These are phyloP conservation scores for Peltaster fructicola DNA, from an alignment of 2,329 filamentous ascomycete species.

Conservation along the genomic window DNA sequence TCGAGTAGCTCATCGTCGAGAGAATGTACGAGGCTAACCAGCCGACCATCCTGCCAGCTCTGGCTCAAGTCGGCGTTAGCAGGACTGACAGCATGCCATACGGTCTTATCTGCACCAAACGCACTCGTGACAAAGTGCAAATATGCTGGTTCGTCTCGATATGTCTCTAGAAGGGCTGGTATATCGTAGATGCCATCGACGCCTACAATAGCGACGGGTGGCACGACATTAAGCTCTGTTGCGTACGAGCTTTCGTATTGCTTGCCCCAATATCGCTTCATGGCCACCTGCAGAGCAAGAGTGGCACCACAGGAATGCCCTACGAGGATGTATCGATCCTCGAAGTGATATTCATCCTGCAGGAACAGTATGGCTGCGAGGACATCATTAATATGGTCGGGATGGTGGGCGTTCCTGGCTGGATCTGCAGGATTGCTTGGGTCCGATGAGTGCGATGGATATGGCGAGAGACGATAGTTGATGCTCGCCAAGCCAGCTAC, in stretches of 20 bases:
- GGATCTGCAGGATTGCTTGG: conserved; percentile 30
- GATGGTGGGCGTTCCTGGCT: conserved; percentile 34
- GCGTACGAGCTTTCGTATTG: conserved; percentile 13
- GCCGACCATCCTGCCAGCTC: conserved; percentile 22
- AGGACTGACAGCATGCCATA: conserved; percentile 42
- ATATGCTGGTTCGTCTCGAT: conserved; percentile 35
- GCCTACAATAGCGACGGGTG: conserved; percentile 38
- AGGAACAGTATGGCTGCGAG: conserved; percentile 34
- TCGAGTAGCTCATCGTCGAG: conserved; percentile 32
- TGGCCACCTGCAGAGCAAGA: conserved; percentile 43
- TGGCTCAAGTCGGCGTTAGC: conserved; percentile 26
- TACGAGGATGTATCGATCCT: conserved; percentile 33
- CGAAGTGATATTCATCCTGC: conserved; percentile 27
- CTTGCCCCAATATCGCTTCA: conserved; percentile 23
- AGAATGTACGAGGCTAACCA: conserved; percentile 29
- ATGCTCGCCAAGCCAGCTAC: conserved; percentile 47
- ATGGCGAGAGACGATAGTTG: conserved; percentile 45
- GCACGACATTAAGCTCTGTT: conserved; percentile 12
- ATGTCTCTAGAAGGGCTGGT: conserved; percentile 28
- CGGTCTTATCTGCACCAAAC: conserved; percentile 35
- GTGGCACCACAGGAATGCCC: conserved; percentile 49
- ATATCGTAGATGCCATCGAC: conserved; percentile 53
- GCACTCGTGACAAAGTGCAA: conserved; percentile 39
- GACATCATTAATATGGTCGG: conserved; percentile 44
- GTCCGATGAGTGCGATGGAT: conserved; percentile 24